Evolutionary conservation across 352 stramenopile species (phyloP), one percentile per base, ranked within the genome.

Genomic region (Pythium chondricola): DNA sequence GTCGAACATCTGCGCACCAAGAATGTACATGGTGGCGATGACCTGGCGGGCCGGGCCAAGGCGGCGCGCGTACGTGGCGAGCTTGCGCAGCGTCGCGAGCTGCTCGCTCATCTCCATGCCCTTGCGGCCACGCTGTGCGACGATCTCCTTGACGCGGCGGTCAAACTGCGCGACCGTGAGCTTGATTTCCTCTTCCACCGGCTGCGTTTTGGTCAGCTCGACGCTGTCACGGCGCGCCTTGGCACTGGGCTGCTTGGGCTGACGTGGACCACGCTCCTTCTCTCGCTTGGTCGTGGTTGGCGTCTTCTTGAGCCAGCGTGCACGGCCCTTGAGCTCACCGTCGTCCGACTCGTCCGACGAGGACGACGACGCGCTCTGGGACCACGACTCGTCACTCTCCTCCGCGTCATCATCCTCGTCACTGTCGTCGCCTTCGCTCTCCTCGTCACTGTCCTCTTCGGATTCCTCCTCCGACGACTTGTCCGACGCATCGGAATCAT

Each of bases 241-340:
- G 9, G 54, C 56, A 36, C 74, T 70, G 17, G 61, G 54, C 9
- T 61, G 30, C 61, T 71, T 83, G 21, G 60, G 63, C 6, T 25
- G 33, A 16, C 35, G 40, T 10, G 36, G 39, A 2, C 54, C 65
- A 50, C 70, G 74, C 24, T 59, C 42, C 41, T 65, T 67, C 61
- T 83, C 86, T 18, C 48, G 36, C 52, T 83, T 83, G 11, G 63
- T 84, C 39, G 81, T 75, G 27, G 72, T 75, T 8, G 74, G 60
- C 25, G 83, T 90, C 59, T 93, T 87, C 79, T 98, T 98, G 26
- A 98, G 70, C 95, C 95, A 98, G 39, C 78, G 81, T 6, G 92
- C 92, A 69, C 95, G 93, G 41, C 95, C 95, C 75, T 98, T 98
- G 48, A 97, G 87, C 74, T 96, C 74, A 26, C 75, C 78, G 21